phyloP scores from a whole-genome alignment of 176 grass and related monocot genomes.

The Tillandsia fasciculata region DNA sequence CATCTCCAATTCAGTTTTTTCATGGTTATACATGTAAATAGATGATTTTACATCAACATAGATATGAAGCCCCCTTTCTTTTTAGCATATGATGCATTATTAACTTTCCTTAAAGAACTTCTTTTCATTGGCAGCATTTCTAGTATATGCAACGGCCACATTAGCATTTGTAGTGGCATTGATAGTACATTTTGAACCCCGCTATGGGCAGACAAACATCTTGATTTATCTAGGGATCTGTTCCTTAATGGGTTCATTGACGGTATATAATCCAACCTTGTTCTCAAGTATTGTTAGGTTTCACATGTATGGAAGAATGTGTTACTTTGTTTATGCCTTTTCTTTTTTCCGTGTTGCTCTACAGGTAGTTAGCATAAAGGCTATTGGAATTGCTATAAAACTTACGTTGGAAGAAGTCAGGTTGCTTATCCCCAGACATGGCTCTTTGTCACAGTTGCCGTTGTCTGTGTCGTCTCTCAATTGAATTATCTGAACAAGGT shows the following conservation, averaged over 20 bases:
- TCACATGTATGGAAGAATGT: neutral
- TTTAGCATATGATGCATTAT: conserved; percentile 10
- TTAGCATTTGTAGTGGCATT: conserved; percentile 44
- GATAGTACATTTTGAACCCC: conserved; percentile 65
- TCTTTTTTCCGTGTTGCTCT: neutral
- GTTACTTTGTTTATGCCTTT: neutral
- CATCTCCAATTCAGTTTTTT: too few species aligned
- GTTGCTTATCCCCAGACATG: conserved; percentile 73
- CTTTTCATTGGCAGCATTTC: conserved; percentile 42
- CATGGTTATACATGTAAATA: too few species aligned
- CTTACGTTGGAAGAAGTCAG: conserved; percentile 87
- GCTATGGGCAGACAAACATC: conserved; percentile 85
- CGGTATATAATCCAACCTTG: conserved; percentile 37
- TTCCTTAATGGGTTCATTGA: conserved; percentile 91
- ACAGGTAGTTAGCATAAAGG: conserved; percentile 96
- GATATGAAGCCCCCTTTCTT: neutral
- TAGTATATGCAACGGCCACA: conserved; percentile 52
- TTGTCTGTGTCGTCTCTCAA: conserved; percentile 75
- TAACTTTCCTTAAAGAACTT: conserved; percentile 14
- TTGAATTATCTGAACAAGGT: conserved; percentile 99
- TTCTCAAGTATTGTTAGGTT: conserved; percentile 4
- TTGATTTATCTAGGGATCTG: conserved; percentile 90
- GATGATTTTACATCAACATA: too few species aligned
- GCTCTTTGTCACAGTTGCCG: conserved; percentile 69
- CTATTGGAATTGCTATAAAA: conserved; percentile 88